Conservation (phyloP, 495 filamentous ascomycete species). For the Aspergillus ostianus region DNA sequence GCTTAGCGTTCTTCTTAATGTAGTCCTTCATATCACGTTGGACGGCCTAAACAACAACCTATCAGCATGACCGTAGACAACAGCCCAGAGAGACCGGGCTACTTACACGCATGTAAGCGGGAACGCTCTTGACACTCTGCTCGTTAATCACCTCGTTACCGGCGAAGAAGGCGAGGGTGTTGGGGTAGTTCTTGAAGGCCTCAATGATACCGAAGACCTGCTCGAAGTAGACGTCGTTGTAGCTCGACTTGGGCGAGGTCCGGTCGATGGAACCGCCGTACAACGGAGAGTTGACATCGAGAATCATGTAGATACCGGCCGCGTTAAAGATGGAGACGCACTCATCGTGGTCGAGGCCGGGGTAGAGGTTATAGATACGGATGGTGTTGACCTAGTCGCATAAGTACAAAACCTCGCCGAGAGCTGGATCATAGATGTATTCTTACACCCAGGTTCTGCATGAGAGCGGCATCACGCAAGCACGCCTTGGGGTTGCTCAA, state of each 20-base stretch:
- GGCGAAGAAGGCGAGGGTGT: slow-evolving; percentile 86
- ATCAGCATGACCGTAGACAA: neutral
- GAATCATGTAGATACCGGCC: slow-evolving; percentile 68
- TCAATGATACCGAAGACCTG: slow-evolving; percentile 89
- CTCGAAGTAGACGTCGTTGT: slow-evolving; percentile 72
- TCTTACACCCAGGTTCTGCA: slow-evolving; percentile 73
- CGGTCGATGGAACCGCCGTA: slow-evolving; percentile 72
- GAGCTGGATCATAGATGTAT: neutral
- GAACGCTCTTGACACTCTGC: slow-evolving; percentile 37
- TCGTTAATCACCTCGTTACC: slow-evolving; percentile 94
- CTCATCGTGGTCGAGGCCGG: slow-evolving; percentile 78
- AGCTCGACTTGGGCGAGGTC: slow-evolving; percentile 62
- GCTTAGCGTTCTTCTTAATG: slow-evolving; percentile 66
- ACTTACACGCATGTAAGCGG: slow-evolving; percentile 44
- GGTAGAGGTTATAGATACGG: slow-evolving; percentile 89
- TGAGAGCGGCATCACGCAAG: slow-evolving; percentile 85
- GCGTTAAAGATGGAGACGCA: slow-evolving; percentile 92
- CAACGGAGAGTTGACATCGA: slow-evolving; percentile 91
- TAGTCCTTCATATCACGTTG: slow-evolving; percentile 86
- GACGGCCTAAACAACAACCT: slow-evolving; percentile 48
- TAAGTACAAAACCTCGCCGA: slow-evolving; percentile 1
- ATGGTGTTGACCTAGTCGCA: slow-evolving; percentile 73
- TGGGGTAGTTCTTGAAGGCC: slow-evolving; percentile 90
- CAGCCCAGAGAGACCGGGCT: neutral
- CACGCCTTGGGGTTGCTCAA: slow-evolving; percentile 73